phyloP scores from a whole-genome alignment of 768 basidiomycete species.

The Polyporus arcularius region DNA sequence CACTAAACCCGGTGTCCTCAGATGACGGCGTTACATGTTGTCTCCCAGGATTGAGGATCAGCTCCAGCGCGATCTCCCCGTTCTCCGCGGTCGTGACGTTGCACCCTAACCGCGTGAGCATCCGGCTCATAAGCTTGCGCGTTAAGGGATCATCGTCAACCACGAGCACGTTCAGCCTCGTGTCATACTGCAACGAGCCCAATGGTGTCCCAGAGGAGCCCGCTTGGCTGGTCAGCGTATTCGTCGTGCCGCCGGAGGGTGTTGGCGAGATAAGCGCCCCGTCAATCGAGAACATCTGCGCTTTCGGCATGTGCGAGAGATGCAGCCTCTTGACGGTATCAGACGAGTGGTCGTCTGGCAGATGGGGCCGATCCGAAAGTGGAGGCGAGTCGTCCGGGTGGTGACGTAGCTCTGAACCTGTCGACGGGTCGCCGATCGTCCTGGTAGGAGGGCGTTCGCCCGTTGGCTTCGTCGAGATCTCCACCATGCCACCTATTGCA shows the following conservation, averaged over 20 bases:
- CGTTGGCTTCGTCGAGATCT: slow-evolving; percentile 50
- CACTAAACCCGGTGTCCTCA: slow-evolving; percentile 37
- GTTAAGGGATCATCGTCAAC: slow-evolving; percentile 86
- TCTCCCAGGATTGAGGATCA: slow-evolving; percentile 52
- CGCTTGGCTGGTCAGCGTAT: slow-evolving; percentile 11
- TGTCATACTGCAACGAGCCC: slow-evolving; percentile 36
- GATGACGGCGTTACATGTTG: slow-evolving; percentile 27
- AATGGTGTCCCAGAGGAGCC: slow-evolving; percentile 13
- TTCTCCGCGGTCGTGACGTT: slow-evolving; percentile 81
- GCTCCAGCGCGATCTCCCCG: slow-evolving; percentile 73
- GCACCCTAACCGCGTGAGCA: slow-evolving; percentile 79
- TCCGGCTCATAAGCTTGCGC: slow-evolving; percentile 76
- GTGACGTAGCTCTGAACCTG: slow-evolving; percentile 30
- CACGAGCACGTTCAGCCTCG: slow-evolving; percentile 66
- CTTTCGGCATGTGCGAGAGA: slow-evolving; percentile 25
- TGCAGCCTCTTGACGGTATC: slow-evolving; percentile 20
- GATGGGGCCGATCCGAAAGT: slow-evolving; percentile 11
- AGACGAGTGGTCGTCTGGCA: slow-evolving; percentile 13
- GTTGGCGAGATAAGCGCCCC: slow-evolving; percentile 15
- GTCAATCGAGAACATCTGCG: slow-evolving; percentile 21
- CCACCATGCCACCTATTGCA: slow-evolving; percentile 55
- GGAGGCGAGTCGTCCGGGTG: slow-evolving; percentile 9
- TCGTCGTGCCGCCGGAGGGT: slow-evolving; percentile 5
- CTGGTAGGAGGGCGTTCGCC: slow-evolving; percentile 37
- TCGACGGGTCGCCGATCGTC: slow-evolving; percentile 44